Evolutionary conservation across 805 yeast genomes (phyloP), one percentile per base, ranked within the genome.

Genomic region (Lipomyces mesembrius): DNA sequence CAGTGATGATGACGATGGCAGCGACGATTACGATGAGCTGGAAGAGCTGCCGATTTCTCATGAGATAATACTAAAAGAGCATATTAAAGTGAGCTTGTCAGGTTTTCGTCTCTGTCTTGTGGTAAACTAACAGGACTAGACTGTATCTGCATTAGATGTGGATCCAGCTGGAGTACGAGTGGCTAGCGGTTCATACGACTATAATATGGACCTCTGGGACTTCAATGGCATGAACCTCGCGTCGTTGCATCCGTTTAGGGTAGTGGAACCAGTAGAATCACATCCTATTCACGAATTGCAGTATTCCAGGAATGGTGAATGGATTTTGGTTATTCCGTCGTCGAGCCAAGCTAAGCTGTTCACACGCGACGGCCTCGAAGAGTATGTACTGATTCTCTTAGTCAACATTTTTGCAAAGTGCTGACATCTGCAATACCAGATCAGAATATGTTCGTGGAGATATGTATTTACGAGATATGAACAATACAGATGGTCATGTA

Each of bases 21-120:
- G 65, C 37, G 75, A 72, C 43, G 75, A 69, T 9, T 75, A 71
- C 7, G 80, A 75, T 35, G 80, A 75, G 25, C 71, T 73, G 2
- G 74, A 71, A 3, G 70, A 71, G 5, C 60, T 79, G n/a, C 84
- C 84, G 7, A 71, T 77, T 2, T 71, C 81, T 0, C 83, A 81
- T 61, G 71, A 76, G 29, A 62, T 77, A 46, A 32, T 65, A 11
- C 59, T 79, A 12, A 52, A 63, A 8, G 68, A 63, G 11, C 75
- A 73, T 25, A 60, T 39, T 34, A 75, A 72, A 63, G 67, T 62
- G 4, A 60, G 78, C n/a, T 68, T 74, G 72, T 0, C 20, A n/a
- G 17, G 14, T 37, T 37, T 17, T 34, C 2, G 63, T 5, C 25
- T 8, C n/a, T 29, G 25, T 52, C 9, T n/a, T 58, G 17, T 35